phyloP scores from a whole-genome alignment of 225 moss, liverwort and hornwort genomes.

The Thuidium tamariscinum region DNA sequence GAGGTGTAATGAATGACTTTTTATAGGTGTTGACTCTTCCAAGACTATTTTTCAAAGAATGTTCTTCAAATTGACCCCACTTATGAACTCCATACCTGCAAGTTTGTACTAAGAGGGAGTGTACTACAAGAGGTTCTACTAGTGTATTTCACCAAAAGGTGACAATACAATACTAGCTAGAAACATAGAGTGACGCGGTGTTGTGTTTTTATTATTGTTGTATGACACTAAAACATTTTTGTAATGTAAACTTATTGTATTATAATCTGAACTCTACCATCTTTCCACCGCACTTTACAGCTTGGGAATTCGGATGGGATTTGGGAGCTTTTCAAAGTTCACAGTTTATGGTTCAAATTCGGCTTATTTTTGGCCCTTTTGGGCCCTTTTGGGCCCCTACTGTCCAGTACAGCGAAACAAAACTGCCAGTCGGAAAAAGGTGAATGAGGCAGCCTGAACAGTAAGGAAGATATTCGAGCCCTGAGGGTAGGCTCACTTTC shows the following conservation, averaged over 20 bases:
- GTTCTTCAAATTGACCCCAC: too few species aligned
- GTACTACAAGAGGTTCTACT: too few species aligned
- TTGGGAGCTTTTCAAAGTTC: not conserved
- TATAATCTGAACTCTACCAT: not conserved
- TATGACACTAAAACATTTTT: too few species aligned
- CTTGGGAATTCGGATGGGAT: not conserved
- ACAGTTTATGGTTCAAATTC: not conserved
- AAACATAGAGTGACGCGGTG: not conserved
- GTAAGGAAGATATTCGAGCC: not conserved
- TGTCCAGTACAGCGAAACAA: not conserved
- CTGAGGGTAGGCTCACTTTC: not conserved
- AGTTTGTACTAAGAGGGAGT: too few species aligned
- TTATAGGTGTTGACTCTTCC: too few species aligned
- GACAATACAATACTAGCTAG: not conserved
- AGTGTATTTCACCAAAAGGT: not conserved
- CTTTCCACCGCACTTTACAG: not conserved
- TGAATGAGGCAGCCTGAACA: not conserved
- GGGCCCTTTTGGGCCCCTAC: too few species aligned
- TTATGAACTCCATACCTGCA: too few species aligned
- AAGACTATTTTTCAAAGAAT: too few species aligned
- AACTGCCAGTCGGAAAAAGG: not conserved
- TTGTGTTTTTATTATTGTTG: not conserved
- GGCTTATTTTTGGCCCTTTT: not conserved
- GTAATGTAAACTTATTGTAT: not conserved
- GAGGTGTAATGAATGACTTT: too few species aligned